Conservation (phyloP, 257 asterid genomes). For the Buddleja alternifolia region DNA sequence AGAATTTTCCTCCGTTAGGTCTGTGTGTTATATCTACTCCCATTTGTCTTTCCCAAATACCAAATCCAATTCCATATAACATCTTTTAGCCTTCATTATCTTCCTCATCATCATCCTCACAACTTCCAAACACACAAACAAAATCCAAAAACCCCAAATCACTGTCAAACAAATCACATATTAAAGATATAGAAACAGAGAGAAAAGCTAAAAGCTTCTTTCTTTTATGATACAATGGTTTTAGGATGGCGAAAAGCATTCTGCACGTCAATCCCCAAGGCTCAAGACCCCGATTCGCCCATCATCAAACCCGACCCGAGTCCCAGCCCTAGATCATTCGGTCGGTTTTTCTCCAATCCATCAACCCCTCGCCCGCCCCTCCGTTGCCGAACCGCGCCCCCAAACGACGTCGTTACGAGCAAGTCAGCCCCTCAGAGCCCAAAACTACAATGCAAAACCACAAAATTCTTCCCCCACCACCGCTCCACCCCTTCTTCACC, state of each 20-base stretch:
- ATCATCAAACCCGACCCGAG: conserved; percentile 33
- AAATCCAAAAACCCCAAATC: neutral
- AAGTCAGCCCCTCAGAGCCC: conserved; percentile 47
- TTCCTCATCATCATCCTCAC: neutral
- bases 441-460: conserved; percentile 54
- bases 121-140: neutral
- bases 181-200: neutral
- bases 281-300: conserved; percentile 28
- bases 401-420: neutral
- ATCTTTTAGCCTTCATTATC: neutral
- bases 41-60: neutral
- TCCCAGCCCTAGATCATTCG: conserved; percentile 47
- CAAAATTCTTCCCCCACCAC: conserved; percentile 45
- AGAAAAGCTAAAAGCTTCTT: neutral
- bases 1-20: neutral
- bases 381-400: conserved; percentile 43
- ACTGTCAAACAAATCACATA: neutral
- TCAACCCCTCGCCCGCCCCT: conserved; percentile 61
- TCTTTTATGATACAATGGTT: conserved; percentile 40
- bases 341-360: conserved; percentile 57
- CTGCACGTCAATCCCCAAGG: conserved; percentile 66
- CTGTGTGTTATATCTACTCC: neutral
- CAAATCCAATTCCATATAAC: neutral
- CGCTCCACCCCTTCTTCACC: conserved; percentile 75
- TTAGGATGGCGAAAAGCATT: conserved; percentile 79